These are phyloP conservation scores for Sclerotinia trifoliorum DNA, from an alignment of 2,329 filamentous ascomycete genomes.

Conservation along the genomic window DNA sequence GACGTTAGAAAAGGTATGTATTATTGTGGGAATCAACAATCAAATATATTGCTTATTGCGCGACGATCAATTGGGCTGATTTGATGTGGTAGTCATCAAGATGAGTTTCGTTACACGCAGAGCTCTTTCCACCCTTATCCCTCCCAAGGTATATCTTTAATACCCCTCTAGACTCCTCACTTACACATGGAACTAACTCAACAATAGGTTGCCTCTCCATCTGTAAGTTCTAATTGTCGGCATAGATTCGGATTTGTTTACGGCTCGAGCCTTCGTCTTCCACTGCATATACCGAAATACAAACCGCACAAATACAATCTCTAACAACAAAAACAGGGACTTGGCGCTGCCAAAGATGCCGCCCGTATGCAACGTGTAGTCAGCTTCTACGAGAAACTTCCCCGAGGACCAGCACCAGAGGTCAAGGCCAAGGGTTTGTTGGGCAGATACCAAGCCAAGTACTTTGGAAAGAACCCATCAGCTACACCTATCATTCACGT, in stretches of 20 bases:
- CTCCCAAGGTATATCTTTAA: conserved; percentile 77
- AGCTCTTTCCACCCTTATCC: conserved; percentile 96
- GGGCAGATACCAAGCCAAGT: conserved; percentile 82
- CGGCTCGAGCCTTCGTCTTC: not conserved
- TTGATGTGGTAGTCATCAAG: conserved; percentile 48
- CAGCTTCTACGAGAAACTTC: conserved; percentile 98
- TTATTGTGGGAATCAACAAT: not conserved
- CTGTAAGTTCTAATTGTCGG: conserved; percentile 34
- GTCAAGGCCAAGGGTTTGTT: conserved; percentile 78
- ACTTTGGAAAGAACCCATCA: conserved; percentile 94
- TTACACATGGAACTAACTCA: conserved; percentile 23
- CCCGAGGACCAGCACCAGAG: conserved; percentile 85
- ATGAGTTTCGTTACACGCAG: conserved; percentile 93
- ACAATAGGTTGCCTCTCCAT: conserved; percentile 41
- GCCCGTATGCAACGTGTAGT: conserved; percentile 97
- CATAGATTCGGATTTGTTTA: not conserved
- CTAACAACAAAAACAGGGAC: conserved; percentile 59
- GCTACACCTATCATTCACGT: conserved; percentile 84
- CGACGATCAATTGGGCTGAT: conserved; percentile 39
- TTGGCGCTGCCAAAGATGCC: conserved; percentile 93
- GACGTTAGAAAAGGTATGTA: conserved; percentile 38
- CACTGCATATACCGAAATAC: not conserved
- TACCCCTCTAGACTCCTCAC: not conserved
- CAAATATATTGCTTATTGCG: not conserved
- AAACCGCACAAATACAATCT: not conserved